Percentiles rank a stretch among this genome's conserved stretches.
phyloP scores from a whole-genome alignment of 2,329 filamentous ascomycete genomes.

The Paradendryphiella salina region DNA sequence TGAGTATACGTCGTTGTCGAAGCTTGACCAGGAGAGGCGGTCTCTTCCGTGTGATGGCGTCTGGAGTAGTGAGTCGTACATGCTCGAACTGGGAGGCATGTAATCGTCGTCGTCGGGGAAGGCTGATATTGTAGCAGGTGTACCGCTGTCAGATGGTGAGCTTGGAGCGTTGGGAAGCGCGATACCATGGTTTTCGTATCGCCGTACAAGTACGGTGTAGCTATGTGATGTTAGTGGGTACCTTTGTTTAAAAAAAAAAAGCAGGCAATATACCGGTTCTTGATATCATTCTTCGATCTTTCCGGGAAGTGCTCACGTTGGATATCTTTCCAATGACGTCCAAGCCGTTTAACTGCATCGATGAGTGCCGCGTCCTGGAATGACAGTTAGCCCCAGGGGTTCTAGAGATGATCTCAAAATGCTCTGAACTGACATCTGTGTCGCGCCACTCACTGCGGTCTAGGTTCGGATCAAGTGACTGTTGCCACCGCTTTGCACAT shows the following conservation, averaged over 20 bases:
- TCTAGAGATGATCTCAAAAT: neutral
- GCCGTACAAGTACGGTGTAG: slow-evolving; percentile 39
- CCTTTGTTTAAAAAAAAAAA: too few species aligned
- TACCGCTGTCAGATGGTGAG: slow-evolving; percentile 27
- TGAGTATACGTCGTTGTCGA: slow-evolving; percentile 24
- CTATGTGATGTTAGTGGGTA: slow-evolving; percentile 12
- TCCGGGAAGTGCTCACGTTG: slow-evolving; percentile 41
- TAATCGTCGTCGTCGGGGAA: slow-evolving; percentile 30
- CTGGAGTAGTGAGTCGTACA: slow-evolving; percentile 25
- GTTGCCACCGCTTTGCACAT: slow-evolving; percentile 55
- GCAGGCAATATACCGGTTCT: slow-evolving; percentile 40
- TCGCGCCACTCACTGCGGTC: slow-evolving; percentile 47
- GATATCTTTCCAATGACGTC: slow-evolving; percentile 48
- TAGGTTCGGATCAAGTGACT: slow-evolving; percentile 50
- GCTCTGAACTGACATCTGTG: slow-evolving; percentile 34
- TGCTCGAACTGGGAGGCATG: slow-evolving; percentile 14
- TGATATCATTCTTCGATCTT: slow-evolving; percentile 47
- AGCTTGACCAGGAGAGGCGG: slow-evolving; percentile 27
- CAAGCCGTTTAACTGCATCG: slow-evolving; percentile 38
- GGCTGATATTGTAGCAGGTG: slow-evolving; percentile 12
- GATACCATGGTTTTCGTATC: slow-evolving; percentile 39
- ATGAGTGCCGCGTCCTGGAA: slow-evolving; percentile 37
- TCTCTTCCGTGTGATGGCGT: slow-evolving; percentile 24
- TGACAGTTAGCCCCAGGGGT: neutral
- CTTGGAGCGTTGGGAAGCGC: slow-evolving; percentile 27